Conservation (phyloP, 208 protist genomes). For the Crithidia thermophila region DNA sequence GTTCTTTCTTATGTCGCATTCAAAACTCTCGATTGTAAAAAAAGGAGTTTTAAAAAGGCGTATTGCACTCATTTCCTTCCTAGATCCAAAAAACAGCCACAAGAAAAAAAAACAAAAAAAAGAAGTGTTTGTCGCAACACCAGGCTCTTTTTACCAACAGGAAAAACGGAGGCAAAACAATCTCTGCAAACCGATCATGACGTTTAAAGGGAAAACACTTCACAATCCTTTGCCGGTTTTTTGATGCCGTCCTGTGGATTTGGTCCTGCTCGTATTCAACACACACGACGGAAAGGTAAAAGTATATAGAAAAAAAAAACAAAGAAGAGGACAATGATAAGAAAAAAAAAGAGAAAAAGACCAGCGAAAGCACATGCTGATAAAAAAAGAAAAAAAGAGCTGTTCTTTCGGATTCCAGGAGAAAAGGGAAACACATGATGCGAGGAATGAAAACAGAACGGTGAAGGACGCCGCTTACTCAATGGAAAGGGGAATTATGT, state of each 20-base stretch:
- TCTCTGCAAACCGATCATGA: too few species aligned
- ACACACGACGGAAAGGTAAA: too few species aligned
- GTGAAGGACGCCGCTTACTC: not conserved
- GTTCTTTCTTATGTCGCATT: too few species aligned
- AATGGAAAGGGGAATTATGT: too few species aligned
- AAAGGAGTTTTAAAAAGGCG: not conserved
- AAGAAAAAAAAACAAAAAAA: conserved; percentile 7
- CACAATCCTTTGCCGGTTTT: too few species aligned
- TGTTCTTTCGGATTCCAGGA: not conserved
- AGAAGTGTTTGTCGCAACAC: too few species aligned
- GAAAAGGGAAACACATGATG: conserved; percentile 14
- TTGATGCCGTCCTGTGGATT: too few species aligned
- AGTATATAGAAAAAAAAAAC: conserved; percentile 2
- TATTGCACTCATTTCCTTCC: not conserved
- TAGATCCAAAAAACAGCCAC: not conserved
- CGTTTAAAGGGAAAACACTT: too few species aligned
- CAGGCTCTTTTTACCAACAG: not conserved
- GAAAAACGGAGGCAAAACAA: not conserved
- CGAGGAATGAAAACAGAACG: not conserved
- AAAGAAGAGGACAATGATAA: not conserved
- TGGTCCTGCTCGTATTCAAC: too few species aligned
- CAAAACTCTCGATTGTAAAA: not conserved
- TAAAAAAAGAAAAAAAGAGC: not conserved
- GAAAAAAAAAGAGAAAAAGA: conserved; percentile 4
- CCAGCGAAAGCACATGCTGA: not conserved